phyloP scores from a whole-genome alignment of 768 basidiomycete species.

The Baorangia bicolor region DNA sequence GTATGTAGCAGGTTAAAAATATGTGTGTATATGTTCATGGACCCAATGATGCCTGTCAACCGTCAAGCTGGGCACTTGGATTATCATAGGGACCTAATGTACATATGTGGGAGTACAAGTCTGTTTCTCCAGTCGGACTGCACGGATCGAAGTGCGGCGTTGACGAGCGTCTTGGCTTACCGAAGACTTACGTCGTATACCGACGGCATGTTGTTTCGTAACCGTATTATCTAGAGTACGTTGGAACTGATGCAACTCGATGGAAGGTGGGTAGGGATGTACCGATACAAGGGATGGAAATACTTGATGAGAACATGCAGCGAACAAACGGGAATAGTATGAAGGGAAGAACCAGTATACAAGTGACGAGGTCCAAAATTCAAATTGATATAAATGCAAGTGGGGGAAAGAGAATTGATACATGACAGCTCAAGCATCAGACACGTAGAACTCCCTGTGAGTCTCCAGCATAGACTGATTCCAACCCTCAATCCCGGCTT shows the following conservation, averaged over 20 bases:
- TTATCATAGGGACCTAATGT: no score
- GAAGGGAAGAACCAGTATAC: neutral
- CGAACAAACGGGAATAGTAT: neutral
- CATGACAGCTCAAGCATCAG: neutral
- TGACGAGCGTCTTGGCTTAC: no score
- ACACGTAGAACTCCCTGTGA: neutral
- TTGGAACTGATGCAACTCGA: neutral
- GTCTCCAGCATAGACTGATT: conserved; percentile 2
- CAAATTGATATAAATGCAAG: neutral
- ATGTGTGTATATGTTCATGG: no score
- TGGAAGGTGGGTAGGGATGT: neutral
- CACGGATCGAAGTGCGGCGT: no score
- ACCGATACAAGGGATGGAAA: neutral
- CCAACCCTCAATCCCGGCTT: conserved; percentile 14
- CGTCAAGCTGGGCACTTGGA: no score
- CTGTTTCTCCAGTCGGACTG: no score
- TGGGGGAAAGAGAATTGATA: neutral
- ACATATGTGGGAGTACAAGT: no score
- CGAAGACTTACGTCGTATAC: neutral
- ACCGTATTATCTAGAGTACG: no score
- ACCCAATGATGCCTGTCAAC: no score
- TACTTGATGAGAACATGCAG: neutral
- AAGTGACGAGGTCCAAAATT: neutral
- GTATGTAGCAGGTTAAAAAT: no score
- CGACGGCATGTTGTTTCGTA: no score